Evolutionary conservation across 2,329 filamentous ascomycete genomes (phyloP), one percentile per base, ranked within the genome.

Genomic region (Venturia aucupariae): DNA sequence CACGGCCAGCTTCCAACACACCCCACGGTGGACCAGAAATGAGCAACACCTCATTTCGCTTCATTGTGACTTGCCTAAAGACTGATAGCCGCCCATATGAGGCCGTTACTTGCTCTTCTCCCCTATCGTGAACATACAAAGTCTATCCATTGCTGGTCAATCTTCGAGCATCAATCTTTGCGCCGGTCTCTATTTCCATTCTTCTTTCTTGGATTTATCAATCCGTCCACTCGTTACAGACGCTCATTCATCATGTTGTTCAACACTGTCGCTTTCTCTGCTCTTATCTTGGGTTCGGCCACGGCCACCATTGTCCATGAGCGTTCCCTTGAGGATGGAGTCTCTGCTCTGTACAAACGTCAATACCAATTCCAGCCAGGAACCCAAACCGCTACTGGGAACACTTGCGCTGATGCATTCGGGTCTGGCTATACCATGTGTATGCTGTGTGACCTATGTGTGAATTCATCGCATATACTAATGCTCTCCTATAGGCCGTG

Each of bases 331-430:
- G 63, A 64, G 24, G 30, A 63, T 57, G 62, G 46, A 15, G 17
- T 57, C 15, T 30, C 32, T 42, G 39, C 51, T 39, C 39, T 46
- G 11, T 38, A 41, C 27, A 46, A 51, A 38, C 39, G 51, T 24
- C 51, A 64, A 24, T 57, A 57, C 30, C 51, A 65, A 35, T 65
- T 65, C 38, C 41, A 22, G 46, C 64, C 64, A 8, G 38, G 32
- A 17, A 65, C 55, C 10, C 57, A 61, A 38, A 65, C 64, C 51
- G 64, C 64, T 39, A 42, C 44, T 54, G 64, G 64, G 3, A 48
- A 62, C 41, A 66, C 55, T 60, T 66, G 65, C 46, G 63, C 64
- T 4, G 65, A 65, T n/a, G 65, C 65, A 11, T 66, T 66, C 48
- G 65, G 65, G 44, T 38, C 30, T 30, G 65, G 65, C 24, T 66